Evolutionary conservation across 2,329 filamentous ascomycete species (phyloP).

Genomic region (Fusarium sterilihyphosum): DNA sequence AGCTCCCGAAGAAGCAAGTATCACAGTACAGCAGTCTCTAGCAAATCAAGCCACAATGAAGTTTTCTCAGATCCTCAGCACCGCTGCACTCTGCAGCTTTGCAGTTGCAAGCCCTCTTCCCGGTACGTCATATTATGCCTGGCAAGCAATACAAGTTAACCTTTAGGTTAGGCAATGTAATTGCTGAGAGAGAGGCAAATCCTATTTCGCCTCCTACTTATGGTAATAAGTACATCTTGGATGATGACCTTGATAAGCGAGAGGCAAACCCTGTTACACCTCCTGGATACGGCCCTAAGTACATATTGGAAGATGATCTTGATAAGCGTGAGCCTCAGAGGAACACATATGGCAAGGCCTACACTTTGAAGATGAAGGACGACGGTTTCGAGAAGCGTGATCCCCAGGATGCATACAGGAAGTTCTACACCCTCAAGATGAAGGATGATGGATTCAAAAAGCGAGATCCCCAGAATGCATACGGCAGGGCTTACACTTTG

Average conservation of each 20-base stretch:
- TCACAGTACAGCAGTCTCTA: neutral
- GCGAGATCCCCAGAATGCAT: neutral
- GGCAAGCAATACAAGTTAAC: neutral
- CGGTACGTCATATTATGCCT: accelerated
- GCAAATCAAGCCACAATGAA: neutral
- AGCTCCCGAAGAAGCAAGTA: neutral
- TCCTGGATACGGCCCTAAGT: neutral
- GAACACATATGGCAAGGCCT: neutral
- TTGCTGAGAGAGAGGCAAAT: neutral
- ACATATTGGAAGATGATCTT: neutral
- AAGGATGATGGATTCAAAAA: neutral
- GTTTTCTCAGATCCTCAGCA: neutral
- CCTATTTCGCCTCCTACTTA: neutral
- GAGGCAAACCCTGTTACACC: no score
- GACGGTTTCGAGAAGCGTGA: neutral
- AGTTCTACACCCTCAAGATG: neutral
- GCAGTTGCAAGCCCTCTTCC: neutral
- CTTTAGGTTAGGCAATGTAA: accelerated
- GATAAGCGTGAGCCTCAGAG: neutral
- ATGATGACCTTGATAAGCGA: neutral
- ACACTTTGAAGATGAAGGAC: neutral
- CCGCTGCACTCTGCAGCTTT: neutral
- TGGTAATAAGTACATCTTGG: neutral
- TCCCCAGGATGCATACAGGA: neutral
- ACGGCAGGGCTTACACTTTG: neutral